A percentile compares a stretch with the other conserved stretches of the same genome.
Evolutionary conservation across 768 basidiomycete species (phyloP).

Genomic region (Lanmaoa rubissima): DNA sequence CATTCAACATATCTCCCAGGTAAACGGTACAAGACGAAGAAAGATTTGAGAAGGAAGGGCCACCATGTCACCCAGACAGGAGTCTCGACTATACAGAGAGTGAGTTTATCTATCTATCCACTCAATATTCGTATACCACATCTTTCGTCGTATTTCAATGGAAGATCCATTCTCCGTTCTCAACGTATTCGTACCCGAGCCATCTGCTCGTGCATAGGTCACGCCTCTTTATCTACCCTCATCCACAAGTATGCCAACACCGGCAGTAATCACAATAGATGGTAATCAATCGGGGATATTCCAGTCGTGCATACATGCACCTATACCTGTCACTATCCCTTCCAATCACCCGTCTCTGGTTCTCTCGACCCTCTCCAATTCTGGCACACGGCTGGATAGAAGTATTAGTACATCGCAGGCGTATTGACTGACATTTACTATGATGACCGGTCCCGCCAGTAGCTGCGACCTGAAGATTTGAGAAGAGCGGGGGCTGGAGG

Average conservation of each 20-base stretch:
- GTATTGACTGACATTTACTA: too few species aligned
- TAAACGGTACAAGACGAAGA: conserved; percentile 81
- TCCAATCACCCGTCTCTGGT: too few species aligned
- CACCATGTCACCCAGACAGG: conserved; percentile 67
- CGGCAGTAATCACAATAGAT: background rate
- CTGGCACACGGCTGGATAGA: too few species aligned
- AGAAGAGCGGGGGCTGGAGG: too few species aligned
- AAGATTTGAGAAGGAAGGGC: conserved; percentile 76
- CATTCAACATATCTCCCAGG: conserved; percentile 30
- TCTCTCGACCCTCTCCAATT: too few species aligned
- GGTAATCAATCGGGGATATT: background rate
- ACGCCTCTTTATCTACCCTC: conserved; percentile 53
- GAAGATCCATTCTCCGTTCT: conserved; percentile 76
- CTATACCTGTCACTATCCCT: too few species aligned
- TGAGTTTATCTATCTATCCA: conserved; percentile 33
- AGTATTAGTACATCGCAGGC: too few species aligned
- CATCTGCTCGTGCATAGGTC: conserved; percentile 51
- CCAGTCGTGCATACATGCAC: background rate
- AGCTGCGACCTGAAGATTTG: too few species aligned
- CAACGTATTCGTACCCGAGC: conserved; percentile 59
- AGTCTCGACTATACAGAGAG: conserved; percentile 74
- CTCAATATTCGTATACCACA: background rate
- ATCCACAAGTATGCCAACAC: conserved; percentile 22
- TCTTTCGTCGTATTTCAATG: conserved; percentile 41
- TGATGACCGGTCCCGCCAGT: too few species aligned